Conservation (phyloP, 345 rosid genomes). For the Firmiana major region DNA sequence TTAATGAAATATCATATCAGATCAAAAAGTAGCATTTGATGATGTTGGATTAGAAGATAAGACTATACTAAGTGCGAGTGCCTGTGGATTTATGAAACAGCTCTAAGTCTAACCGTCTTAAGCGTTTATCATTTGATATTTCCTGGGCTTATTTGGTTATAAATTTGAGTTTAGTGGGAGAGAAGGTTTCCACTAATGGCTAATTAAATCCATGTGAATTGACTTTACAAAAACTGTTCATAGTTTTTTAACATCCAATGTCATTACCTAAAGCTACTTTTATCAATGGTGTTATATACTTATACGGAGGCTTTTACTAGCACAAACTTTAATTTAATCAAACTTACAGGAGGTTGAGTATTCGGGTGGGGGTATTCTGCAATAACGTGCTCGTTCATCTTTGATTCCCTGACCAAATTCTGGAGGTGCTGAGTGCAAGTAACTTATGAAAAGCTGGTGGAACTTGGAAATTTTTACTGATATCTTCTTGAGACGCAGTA, state of each 20-base stretch:
- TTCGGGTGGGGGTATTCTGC: conserved; percentile 78
- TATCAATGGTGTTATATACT: not conserved
- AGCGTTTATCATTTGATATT: not conserved
- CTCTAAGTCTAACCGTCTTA: not conserved
- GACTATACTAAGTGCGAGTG: not conserved
- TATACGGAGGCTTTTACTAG: not conserved
- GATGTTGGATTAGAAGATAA: not conserved
- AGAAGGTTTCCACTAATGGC: not conserved
- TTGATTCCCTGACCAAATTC: not conserved
- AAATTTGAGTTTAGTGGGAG: not conserved
- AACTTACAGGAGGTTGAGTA: conserved; percentile 84
- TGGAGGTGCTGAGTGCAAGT: conserved; percentile 2
- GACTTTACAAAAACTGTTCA: not conserved
- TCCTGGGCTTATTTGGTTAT: not conserved
- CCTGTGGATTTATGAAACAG: not conserved
- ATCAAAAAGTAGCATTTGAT: not conserved
- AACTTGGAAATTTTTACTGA: not conserved
- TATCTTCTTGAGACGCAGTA: not conserved
- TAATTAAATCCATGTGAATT: not conserved
- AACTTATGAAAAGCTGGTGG: not conserved
- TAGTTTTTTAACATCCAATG: not conserved
- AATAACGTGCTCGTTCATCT: conserved; percentile 12
- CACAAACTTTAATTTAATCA: conserved; percentile 8
- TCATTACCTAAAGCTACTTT: not conserved
- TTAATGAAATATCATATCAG: not conserved